Percentiles rank a stretch among this genome's conserved stretches.
Conservation (phyloP, 306 rosid genomes). For the Nissolia schottii region DNA sequence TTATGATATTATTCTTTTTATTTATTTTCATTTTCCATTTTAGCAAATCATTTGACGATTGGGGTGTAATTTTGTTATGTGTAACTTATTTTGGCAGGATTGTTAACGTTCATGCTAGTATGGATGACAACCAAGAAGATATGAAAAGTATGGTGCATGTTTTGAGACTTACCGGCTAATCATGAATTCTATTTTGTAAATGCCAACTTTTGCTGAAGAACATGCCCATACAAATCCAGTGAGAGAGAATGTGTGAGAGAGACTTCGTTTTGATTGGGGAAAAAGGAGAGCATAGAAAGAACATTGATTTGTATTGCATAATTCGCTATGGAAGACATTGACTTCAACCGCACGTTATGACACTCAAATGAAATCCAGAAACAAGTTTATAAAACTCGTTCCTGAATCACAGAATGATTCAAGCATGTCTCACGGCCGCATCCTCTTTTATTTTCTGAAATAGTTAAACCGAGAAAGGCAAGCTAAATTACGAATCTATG, state of each 20-base stretch:
- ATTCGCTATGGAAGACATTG: neutral
- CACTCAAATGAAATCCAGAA: conserved; percentile 4
- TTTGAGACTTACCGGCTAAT: neutral
- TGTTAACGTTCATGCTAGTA: conserved; percentile 30
- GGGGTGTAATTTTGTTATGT: neutral
- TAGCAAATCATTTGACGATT: conserved; percentile 1
- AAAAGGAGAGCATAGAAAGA: neutral
- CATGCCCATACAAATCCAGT: neutral
- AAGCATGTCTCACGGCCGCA: conserved; percentile 6
- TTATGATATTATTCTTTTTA: neutral
- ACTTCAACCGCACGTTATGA: neutral
- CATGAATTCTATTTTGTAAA: conserved; percentile 13
- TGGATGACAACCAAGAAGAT: conserved; percentile 30
- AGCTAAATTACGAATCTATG: neutral
- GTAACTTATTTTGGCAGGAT: conserved; percentile 36
- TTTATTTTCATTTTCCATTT: neutral
- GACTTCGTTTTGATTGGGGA: no score
- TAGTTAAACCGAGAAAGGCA: neutral
- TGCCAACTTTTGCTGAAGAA: conserved; percentile 18
- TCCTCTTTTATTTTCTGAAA: conserved; percentile 44
- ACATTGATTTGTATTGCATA: conserved; percentile 24
- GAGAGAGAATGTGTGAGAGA: neutral
- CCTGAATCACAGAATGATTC: neutral
- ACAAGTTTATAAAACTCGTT: neutral
- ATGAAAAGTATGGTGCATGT: neutral